Base-by-base conservation (phyloP, 148 eudicot genomes). In the Vaccinium macrocarpon region DNA sequence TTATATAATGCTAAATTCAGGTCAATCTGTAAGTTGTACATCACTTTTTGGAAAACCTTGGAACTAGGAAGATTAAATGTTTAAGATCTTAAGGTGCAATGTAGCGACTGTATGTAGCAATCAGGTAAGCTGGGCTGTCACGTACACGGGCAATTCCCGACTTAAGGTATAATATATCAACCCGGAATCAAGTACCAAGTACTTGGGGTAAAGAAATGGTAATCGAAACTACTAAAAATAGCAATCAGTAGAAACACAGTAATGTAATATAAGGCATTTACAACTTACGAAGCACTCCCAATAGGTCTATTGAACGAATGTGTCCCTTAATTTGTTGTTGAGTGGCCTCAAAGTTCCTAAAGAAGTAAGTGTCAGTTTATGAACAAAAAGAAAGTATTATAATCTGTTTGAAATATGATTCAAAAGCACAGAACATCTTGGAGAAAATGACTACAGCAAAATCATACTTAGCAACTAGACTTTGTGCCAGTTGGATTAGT, bases 321-420 rank as follows among this genome's bases (percentile, higher is more conserved):
- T 85, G 87, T 73, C 77, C 81, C 87, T 81, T 87, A 50, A 93
- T 90, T 79, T 84, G 90, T 76, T 89, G 89, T 84, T 93, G 90
- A 84, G 87, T 86, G 81, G 91, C 91, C 86, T 92, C 95, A 90
- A 93, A 97, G 89, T 95, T 95, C 91, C 99, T 96, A 86, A 81
- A 82, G 73, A 78, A 87, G 81, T 59, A 88, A 71, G 57, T 74
- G 25, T 15, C 64, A 46, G 35, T 62, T 57, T 79, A 80, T 70
- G 50, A 79, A 66, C 64, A 57, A 76, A 56, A 74, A 42, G 2
- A 73, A 2, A 16, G 62, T 10, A 70, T 38, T 27, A 68, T 27
- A 27, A 13, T 51, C 3, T 18, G 23, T 1, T 71, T 5, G 12
- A 48, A 53, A 74, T 51, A 18, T 42, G 35, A 56, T 46, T 42